phyloP scores from a whole-genome alignment of 441 rosid genomes.

The Brassica hybrid region DNA sequence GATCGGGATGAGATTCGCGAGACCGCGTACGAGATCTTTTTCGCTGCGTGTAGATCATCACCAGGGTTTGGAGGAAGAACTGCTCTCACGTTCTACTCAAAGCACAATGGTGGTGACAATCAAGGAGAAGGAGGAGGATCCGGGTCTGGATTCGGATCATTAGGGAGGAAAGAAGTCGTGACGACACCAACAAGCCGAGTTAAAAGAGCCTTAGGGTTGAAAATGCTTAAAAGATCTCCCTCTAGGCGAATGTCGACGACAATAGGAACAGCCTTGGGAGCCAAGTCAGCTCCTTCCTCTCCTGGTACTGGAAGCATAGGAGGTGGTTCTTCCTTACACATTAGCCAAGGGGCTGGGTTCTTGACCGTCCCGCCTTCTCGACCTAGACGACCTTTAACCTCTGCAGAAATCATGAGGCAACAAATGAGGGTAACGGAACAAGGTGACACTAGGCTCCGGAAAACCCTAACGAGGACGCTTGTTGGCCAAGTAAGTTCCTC shows the following conservation, averaged over 20 bases:
- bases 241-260: background rate
- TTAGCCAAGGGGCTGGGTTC: background rate
- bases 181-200: background rate
- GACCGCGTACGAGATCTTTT: background rate
- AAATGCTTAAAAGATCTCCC: background rate
- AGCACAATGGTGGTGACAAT: conserved; percentile 2
- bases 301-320: background rate
- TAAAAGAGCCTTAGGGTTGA: background rate
- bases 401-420: background rate
- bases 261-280: background rate
- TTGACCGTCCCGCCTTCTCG: conserved; percentile 1
- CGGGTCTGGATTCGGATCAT: background rate
- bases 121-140: background rate
- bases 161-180: background rate
- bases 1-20: background rate
- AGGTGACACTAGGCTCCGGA: background rate
- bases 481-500: background rate
- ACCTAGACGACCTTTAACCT: background rate
- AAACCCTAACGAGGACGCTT: background rate
- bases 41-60: background rate
- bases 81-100: background rate
- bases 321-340: background rate
- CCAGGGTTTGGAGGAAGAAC: background rate
- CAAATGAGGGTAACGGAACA: background rate
- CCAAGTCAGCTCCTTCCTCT: conserved; percentile 1